These are phyloP conservation scores for Musa acuminata DNA, from an alignment of 176 grass and related monocot species.

Conservation along the genomic window DNA sequence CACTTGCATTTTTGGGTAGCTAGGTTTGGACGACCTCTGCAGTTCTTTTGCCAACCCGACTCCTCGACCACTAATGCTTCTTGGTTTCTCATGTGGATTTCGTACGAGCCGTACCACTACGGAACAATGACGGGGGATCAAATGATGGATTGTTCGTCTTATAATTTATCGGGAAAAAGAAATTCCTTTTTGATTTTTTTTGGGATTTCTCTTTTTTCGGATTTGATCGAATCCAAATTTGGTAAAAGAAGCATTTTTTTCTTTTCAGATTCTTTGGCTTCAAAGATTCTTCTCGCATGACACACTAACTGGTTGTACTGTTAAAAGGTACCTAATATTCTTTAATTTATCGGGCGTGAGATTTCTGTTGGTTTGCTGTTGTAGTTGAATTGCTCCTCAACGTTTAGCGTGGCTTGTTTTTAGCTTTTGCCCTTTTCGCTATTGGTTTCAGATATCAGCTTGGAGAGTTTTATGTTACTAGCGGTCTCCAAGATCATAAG, in stretches of 20 bases:
- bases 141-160: neutral
- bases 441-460: neutral
- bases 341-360: too few relatives aligned
- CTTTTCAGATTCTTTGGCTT: neutral
- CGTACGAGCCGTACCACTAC: neutral
- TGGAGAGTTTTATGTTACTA: too few relatives aligned
- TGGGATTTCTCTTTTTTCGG: neutral
- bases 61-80: too few relatives aligned
- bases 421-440: neutral
- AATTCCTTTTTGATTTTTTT: too few relatives aligned
- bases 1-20: neutral
- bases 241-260: neutral
- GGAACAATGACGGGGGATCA: neutral
- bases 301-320: neutral
- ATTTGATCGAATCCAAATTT: neutral
- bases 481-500: neutral
- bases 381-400: neutral
- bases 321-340: too few relatives aligned
- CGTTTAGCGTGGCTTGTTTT: neutral
- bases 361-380: neutral
- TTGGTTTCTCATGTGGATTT: neutral
- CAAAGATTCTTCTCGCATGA: neutral
- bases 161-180: neutral
- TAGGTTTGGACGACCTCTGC: too few relatives aligned
- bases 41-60: too few relatives aligned